A percentile compares a stretch with the other conserved stretches of the same genome.
These are phyloP conservation scores for Gleditsia sinensis DNA, from an alignment of 306 rosid species.

Conservation along the genomic window DNA sequence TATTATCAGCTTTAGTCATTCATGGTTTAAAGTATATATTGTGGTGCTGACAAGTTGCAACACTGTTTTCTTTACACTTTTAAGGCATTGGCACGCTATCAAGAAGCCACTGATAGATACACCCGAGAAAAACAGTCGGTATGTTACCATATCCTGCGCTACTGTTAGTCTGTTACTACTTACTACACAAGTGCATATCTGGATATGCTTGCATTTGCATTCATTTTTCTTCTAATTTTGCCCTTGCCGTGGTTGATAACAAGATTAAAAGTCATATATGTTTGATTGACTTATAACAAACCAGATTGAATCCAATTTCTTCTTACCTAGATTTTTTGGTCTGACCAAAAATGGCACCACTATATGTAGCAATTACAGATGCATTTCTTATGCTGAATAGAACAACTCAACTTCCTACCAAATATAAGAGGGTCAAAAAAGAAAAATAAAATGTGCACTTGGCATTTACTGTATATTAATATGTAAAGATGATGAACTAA, in stretches of 20 bases:
- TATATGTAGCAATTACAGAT: background rate
- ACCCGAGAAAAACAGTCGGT: slow-evolving; percentile 85
- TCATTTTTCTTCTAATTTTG: background rate
- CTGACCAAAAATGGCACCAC: background rate
- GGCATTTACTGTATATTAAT: background rate
- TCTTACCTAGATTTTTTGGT: background rate
- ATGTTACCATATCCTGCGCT: slow-evolving; percentile 42
- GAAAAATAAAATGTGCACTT: background rate
- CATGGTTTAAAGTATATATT: slow-evolving; percentile 21
- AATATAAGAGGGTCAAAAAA: background rate
- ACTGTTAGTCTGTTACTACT: background rate
- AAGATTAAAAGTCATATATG: background rate
- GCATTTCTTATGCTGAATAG: slow-evolving; percentile 4
- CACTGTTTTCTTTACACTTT: slow-evolving; percentile 30
- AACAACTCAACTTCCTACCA: background rate
- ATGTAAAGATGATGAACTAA: background rate
- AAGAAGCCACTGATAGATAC: slow-evolving; percentile 95
- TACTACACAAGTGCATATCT: slow-evolving; percentile 21
- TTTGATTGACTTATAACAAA: no score
- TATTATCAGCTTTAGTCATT: slow-evolving; percentile 21
- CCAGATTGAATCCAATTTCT: background rate
- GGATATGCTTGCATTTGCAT: slow-evolving; percentile 31
- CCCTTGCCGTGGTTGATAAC: background rate
- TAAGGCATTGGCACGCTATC: slow-evolving; percentile 93
- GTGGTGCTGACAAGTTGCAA: slow-evolving; percentile 18